Conservation (phyloP, 306 rosid genomes). For the Argentina anserina region DNA sequence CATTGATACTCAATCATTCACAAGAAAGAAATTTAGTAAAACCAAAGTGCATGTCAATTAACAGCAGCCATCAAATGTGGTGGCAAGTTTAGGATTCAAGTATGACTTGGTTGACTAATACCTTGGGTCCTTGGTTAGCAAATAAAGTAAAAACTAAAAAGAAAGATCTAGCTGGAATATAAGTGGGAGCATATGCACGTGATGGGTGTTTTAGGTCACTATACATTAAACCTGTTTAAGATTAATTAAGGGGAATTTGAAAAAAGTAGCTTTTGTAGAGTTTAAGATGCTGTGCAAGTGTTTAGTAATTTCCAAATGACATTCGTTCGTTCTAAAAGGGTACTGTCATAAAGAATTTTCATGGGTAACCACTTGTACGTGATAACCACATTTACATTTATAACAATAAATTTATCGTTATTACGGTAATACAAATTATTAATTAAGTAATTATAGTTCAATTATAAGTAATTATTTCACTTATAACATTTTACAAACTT, state of each 20-base stretch:
- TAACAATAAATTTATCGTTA: too few relatives aligned
- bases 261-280: neutral
- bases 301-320: neutral
- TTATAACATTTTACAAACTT: too few relatives aligned
- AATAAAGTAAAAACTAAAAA: neutral
- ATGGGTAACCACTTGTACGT: too few relatives aligned
- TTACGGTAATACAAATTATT: too few relatives aligned
- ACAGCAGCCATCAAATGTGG: constrained; percentile 40
- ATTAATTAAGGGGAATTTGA: too few relatives aligned
- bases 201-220: constrained; percentile 3
- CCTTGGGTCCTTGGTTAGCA: neutral
- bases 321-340: neutral
- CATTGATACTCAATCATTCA: neutral
- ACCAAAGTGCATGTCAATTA: constrained; percentile 14
- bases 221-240: neutral
- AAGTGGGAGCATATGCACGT: neutral
- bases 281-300: neutral
- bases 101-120: constrained; percentile 3
- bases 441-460: too few relatives aligned
- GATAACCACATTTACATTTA: too few relatives aligned
- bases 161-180: neutral
- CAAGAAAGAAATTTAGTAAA: constrained; percentile 19
- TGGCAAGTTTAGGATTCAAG: constrained; percentile 5
- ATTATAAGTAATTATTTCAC: too few relatives aligned
- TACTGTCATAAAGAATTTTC: too few relatives aligned